phyloP scores from a whole-genome alignment of 2,329 filamentous ascomycete species.

The Teratosphaeria destructans region DNA sequence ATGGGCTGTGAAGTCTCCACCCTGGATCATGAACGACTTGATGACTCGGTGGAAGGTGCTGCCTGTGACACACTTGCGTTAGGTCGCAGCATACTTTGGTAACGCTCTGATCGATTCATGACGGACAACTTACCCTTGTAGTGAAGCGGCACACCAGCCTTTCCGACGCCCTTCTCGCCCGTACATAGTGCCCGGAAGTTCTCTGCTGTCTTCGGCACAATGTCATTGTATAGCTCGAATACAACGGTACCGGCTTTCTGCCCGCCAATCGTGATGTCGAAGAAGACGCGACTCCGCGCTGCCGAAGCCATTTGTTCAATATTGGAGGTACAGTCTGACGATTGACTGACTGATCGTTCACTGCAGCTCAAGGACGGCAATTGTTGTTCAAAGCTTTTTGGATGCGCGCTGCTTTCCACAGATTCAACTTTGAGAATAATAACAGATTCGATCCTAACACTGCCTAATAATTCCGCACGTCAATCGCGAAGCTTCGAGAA shows the following conservation, averaged over 20 bases:
- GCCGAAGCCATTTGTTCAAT: background rate
- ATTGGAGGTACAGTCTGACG: background rate
- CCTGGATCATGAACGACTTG: constrained; percentile 98
- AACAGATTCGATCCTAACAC: background rate
- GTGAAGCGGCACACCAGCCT: constrained; percentile 72
- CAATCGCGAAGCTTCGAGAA: background rate
- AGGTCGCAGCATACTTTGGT: background rate
- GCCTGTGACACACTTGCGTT: constrained; percentile 23
- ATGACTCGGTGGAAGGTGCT: constrained; percentile 93
- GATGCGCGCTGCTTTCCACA: background rate
- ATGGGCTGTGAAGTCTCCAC: constrained; percentile 89
- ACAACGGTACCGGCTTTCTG: constrained; percentile 64
- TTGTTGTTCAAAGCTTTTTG: background rate
- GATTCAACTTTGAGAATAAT: background rate
- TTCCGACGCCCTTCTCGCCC: constrained; percentile 80
- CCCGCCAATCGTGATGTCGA: constrained; percentile 77
- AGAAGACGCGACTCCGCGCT: constrained; percentile 71
- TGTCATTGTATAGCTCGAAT: constrained; percentile 62
- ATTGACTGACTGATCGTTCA: background rate
- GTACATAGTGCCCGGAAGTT: constrained; percentile 95
- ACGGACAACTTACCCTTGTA: constrained; percentile 53
- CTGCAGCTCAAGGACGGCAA: background rate
- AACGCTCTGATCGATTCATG: background rate
- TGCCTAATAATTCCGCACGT: background rate
- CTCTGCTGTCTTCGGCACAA: constrained; percentile 89